Conservation (phyloP, 768 basidiomycete genomes). For the Phylloporus scabripes region DNA sequence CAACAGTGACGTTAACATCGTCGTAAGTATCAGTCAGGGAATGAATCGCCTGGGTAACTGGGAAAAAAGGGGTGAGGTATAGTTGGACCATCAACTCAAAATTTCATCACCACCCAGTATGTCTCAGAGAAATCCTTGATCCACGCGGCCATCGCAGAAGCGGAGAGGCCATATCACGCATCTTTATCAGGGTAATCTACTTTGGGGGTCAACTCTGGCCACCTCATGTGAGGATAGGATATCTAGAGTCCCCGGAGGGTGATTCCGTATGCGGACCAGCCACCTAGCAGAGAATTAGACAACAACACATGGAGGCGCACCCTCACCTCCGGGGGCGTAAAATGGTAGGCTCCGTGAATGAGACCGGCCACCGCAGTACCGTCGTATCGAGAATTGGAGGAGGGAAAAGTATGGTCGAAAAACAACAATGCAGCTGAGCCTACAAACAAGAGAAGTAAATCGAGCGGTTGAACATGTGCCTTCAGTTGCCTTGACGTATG, state of each 20-base stretch:
- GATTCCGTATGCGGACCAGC: constrained; percentile 50
- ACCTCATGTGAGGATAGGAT: constrained; percentile 23
- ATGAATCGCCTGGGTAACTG: constrained; percentile 38
- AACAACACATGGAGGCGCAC: neutral
- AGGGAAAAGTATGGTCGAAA: constrained; percentile 14
- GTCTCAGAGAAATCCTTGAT: constrained; percentile 57
- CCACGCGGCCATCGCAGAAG: constrained; percentile 58
- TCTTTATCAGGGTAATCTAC: constrained; percentile 40
- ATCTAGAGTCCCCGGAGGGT: constrained; percentile 60
- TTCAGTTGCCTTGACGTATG: constrained; percentile 66
- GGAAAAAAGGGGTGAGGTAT: neutral
- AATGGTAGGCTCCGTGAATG: constrained; percentile 59
- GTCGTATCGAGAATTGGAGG: constrained; percentile 45
- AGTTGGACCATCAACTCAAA: neutral
- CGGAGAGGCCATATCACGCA: constrained; percentile 50
- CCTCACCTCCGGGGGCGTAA: constrained; percentile 52
- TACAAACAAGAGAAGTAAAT: neutral
- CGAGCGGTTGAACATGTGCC: constrained; percentile 39
- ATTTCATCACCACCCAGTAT: constrained; percentile 42
- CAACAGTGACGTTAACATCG: neutral
- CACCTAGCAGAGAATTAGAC: constrained; percentile 30
- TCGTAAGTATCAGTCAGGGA: constrained; percentile 1
- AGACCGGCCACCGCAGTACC: constrained; percentile 52
- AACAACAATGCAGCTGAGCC: neutral
- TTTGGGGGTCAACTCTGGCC: neutral